Base-by-base conservation (phyloP, 495 filamentous ascomycete species). In the Cryomyces antarcticus region DNA sequence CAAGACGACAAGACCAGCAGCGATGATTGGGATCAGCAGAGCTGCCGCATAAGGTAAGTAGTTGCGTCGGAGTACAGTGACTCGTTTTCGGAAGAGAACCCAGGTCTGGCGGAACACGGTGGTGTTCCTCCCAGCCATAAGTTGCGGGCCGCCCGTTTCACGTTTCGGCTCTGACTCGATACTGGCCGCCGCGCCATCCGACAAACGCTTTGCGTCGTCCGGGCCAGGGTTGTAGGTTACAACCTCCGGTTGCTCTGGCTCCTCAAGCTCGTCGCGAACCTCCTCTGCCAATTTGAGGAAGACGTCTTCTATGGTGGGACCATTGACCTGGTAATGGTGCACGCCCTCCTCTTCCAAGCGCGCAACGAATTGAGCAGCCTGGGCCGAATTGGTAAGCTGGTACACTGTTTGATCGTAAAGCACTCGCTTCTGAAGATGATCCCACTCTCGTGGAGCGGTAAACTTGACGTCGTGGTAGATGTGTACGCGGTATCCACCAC, bases 211-310 rank as follows among this genome's bases (percentile, higher is more conserved):
- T 7, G 13, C 5, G 9, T 52, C 46, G 41, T 41, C 48, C 9
- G 7, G 9, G 40, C 30, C 40, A 13, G n/a, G 2, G 1, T 11
- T 40, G 17, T 28, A 29, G 10, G 13, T 17, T 0, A 37, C 24
- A 7, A 24, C 38, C 5, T 43, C 39, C 17, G 47, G 45, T 12
- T 44, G 17, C n/a, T 45, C 47, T 24, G 17, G 17, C 29, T 24
- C 11, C 24, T 24, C 31, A 24, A 54, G 41, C 36, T 57, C 54
- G 17, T 49, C 47, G 27, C 49, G 52, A 7, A 55, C 62, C 53
- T 88, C 81, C 43, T 80, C 78, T 1, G 82, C 83, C 30, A 92
- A 68, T 45, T 81, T 80, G 44, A 92, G 59, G 57, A 93, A 93
- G 0, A 89, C 46, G 38, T 61, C 54, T 43, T 60, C 58, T 30